phyloP scores from a whole-genome alignment of 371 early-diverging fungal genomes.

The Mucor saturninus region DNA sequence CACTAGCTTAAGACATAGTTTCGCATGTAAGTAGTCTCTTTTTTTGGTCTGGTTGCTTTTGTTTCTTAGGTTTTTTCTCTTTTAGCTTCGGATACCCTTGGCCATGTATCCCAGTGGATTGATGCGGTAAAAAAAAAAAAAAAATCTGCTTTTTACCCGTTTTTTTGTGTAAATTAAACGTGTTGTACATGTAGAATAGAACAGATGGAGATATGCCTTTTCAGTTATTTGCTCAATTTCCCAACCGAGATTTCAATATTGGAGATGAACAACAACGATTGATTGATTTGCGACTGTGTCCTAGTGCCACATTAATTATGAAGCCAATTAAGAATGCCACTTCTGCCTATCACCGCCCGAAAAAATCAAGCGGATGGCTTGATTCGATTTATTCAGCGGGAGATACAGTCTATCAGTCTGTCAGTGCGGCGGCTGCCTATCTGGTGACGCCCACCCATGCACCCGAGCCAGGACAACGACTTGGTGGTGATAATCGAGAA shows the following conservation, averaged over 20 bases:
- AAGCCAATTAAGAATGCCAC: constrained; percentile 44
- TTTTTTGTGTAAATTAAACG: not conserved
- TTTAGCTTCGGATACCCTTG: constrained; percentile 35
- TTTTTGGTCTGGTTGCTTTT: not conserved
- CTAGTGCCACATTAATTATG: constrained; percentile 59
- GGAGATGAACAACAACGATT: constrained; percentile 51
- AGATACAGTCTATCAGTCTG: constrained; percentile 30
- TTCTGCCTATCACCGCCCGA: constrained; percentile 27
- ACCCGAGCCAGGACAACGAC: constrained; percentile 16
- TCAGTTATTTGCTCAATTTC: constrained; percentile 45
- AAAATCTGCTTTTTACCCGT: too few relatives aligned
- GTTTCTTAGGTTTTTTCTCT: not conserved
- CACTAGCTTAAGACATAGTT: constrained; percentile 30
- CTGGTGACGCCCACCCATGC: constrained; percentile 22
- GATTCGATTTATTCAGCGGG: constrained; percentile 22
- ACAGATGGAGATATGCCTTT: constrained; percentile 48
- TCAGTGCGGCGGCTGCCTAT: constrained; percentile 27
- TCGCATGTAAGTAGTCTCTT: constrained; percentile 22
- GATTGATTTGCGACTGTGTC: constrained; percentile 52
- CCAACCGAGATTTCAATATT: constrained; percentile 42
- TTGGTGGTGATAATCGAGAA: not conserved
- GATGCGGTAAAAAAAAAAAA: constrained; percentile 25
- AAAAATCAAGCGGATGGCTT: constrained; percentile 14
- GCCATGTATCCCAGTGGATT: constrained; percentile 41
- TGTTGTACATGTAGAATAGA: constrained; percentile 20